Percentiles rank a stretch among this genome's conserved stretches.
phyloP scores from a whole-genome alignment of 306 rosid species.

The Biancaea sappan region DNA sequence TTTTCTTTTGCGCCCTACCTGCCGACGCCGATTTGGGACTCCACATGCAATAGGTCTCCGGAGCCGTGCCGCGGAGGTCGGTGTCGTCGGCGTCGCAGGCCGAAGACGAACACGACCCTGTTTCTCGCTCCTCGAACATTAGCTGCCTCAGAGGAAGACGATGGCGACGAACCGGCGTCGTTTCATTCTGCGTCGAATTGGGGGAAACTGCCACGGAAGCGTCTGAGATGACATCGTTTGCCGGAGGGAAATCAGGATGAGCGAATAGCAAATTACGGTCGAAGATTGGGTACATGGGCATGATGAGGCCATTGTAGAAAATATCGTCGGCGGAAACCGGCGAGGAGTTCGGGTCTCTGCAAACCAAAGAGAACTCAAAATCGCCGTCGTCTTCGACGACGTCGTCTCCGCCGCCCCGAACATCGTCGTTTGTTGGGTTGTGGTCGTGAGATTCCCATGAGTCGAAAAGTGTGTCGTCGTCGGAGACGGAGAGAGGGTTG shows the following conservation, averaged over 20 bases:
- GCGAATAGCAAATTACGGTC: conserved; percentile 37
- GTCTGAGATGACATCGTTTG: conserved; percentile 24
- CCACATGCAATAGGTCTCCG: conserved; percentile 78
- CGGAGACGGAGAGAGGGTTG: conserved; percentile 35
- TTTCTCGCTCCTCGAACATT: conserved; percentile 75
- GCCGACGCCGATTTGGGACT: conserved; percentile 33
- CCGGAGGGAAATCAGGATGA: neutral
- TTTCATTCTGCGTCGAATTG: neutral
- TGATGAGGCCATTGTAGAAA: conserved; percentile 87
- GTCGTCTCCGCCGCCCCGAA: conserved; percentile 13
- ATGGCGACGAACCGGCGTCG: conserved; percentile 44
- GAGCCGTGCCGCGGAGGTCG: conserved; percentile 48
- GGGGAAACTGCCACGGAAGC: neutral
- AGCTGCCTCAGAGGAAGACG: conserved; percentile 70
- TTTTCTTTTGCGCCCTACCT: conserved; percentile 47
- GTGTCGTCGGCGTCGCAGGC: conserved; percentile 64
- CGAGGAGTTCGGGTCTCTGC: conserved; percentile 40
- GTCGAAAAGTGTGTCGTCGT: conserved; percentile 32
- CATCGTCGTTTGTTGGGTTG: neutral
- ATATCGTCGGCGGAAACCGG: conserved; percentile 82
- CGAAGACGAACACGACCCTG: conserved; percentile 56
- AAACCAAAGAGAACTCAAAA: conserved; percentile 67
- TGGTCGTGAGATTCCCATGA: conserved; percentile 24
- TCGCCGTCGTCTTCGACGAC: conserved; percentile 61
- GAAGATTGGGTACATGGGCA: conserved; percentile 70